phyloP scores from a whole-genome alignment of 257 asterid species.

The Leptodermis oblonga region DNA sequence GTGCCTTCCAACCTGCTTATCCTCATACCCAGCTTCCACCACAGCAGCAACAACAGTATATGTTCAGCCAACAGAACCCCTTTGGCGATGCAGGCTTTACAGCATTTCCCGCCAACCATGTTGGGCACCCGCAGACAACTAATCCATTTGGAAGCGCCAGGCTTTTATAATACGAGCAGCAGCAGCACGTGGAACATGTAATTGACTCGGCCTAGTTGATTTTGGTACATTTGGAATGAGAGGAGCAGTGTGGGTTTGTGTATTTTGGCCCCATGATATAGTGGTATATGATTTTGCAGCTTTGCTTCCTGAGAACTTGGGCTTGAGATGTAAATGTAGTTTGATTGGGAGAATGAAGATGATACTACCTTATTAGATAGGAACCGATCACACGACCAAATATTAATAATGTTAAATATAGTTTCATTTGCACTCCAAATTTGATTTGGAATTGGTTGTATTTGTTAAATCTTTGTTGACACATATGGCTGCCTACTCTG shows the following conservation, averaged over 20 bases:
- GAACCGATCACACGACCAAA: constrained; percentile 2
- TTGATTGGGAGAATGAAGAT: constrained; percentile 13
- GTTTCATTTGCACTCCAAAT: background rate
- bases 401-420: background rate
- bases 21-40: constrained; percentile 39
- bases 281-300: constrained; percentile 19
- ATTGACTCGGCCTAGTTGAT: constrained; percentile 40
- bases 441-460: background rate
- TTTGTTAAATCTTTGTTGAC: background rate
- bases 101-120: constrained; percentile 47
- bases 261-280: constrained; percentile 13
- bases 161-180: constrained; percentile 39
- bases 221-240: constrained; percentile 34
- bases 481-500: background rate
- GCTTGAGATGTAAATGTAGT: constrained; percentile 42
- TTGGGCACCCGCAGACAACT: constrained; percentile 49
- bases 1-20: constrained; percentile 57
- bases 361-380: constrained; percentile 14
- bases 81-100: constrained; percentile 67
- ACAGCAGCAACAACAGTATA: constrained; percentile 27
- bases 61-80: constrained; percentile 63
- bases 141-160: constrained; percentile 79
- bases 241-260: constrained; percentile 24
- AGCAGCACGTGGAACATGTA: constrained; percentile 27
- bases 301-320: constrained; percentile 23